phyloP scores from a whole-genome alignment of 2,329 filamentous ascomycete genomes.

The Arachnopeziza araneosa region DNA sequence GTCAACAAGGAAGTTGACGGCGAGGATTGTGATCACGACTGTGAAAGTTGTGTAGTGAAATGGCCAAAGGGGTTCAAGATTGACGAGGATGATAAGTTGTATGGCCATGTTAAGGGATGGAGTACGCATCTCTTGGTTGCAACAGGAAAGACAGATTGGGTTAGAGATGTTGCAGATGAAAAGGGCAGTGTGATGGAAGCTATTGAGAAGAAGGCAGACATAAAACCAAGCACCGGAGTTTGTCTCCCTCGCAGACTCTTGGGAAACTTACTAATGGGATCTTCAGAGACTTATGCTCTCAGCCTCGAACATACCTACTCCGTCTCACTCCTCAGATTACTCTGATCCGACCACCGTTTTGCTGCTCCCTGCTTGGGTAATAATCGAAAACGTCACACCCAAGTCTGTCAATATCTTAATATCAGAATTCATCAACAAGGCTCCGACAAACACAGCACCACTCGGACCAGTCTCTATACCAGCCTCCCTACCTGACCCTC shows the following conservation, averaged over 20 bases:
- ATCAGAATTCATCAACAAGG: conserved; percentile 59
- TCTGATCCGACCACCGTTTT: conserved; percentile 70
- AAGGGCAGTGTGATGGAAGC: conserved; percentile 80
- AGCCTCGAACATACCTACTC: conserved; percentile 84
- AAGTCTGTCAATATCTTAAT: conserved; percentile 67
- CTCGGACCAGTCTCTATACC: conserved; percentile 56
- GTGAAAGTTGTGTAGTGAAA: conserved; percentile 69
- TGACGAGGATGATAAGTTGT: conserved; percentile 72
- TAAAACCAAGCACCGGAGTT: conserved; percentile 63
- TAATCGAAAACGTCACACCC: conserved; percentile 80
- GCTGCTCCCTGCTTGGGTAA: conserved; percentile 76
- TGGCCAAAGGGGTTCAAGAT: conserved; percentile 71
- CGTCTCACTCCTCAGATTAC: conserved; percentile 58
- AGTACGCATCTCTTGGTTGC: conserved; percentile 85
- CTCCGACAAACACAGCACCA: conserved; percentile 65
- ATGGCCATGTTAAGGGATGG: conserved; percentile 82
- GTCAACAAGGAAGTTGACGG: conserved; percentile 75
- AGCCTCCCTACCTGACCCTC: conserved; percentile 27
- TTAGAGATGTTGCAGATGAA: conserved; percentile 82
- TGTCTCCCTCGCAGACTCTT: conserved; percentile 28
- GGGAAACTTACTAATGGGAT: not conserved
- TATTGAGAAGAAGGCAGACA: conserved; percentile 48
- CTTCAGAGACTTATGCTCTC: conserved; percentile 78
- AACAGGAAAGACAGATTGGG: conserved; percentile 96
- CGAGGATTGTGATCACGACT: conserved; percentile 85